phyloP scores from a whole-genome alignment of 2,329 filamentous ascomycete genomes.

The Cladosporium phlei region DNA sequence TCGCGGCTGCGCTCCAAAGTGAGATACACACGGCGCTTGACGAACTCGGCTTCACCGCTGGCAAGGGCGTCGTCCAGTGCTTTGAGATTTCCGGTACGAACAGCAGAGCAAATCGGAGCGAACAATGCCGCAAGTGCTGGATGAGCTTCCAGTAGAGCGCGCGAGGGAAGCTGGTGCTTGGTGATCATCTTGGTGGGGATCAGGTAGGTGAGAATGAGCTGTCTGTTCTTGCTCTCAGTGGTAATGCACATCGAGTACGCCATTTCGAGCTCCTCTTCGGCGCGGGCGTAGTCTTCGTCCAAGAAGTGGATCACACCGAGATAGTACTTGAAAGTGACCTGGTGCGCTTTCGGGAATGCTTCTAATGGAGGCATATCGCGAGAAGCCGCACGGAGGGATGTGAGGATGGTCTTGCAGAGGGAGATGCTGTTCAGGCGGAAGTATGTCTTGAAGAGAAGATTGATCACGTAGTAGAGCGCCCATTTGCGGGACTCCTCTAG shows the following conservation, averaged over 20 bases:
- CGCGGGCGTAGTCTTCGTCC: slow-evolving; percentile 84
- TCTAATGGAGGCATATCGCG: slow-evolving; percentile 77
- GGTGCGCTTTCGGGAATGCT: slow-evolving; percentile 80
- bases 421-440: slow-evolving; percentile 82
- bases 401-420: slow-evolving; percentile 85
- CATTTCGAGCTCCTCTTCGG: slow-evolving; percentile 72
- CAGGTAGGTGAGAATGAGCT: slow-evolving; percentile 91
- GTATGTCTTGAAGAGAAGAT: slow-evolving; percentile 95
- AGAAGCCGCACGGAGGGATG: slow-evolving; percentile 70
- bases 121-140: slow-evolving; percentile 75
- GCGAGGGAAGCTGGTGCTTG: slow-evolving; percentile 74
- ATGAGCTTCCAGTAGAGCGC: slow-evolving; percentile 65
- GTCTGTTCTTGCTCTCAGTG: slow-evolving; percentile 67
- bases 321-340: slow-evolving; percentile 95
- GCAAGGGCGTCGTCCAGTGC: slow-evolving; percentile 79
- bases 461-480: slow-evolving; percentile 93
- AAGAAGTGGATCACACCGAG: slow-evolving; percentile 89
- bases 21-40: slow-evolving; percentile 87
- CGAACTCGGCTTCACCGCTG: slow-evolving; percentile 83
- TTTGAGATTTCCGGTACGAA: slow-evolving; percentile 74
- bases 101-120: slow-evolving; percentile 69
- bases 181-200: slow-evolving; percentile 91
- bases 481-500: slow-evolving; percentile 92
- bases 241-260: slow-evolving; percentile 80
- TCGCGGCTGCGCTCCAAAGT: slow-evolving; percentile 90